phyloP scores from a whole-genome alignment of 2,329 filamentous ascomycete genomes.

The Ophiostoma fasciatum region DNA sequence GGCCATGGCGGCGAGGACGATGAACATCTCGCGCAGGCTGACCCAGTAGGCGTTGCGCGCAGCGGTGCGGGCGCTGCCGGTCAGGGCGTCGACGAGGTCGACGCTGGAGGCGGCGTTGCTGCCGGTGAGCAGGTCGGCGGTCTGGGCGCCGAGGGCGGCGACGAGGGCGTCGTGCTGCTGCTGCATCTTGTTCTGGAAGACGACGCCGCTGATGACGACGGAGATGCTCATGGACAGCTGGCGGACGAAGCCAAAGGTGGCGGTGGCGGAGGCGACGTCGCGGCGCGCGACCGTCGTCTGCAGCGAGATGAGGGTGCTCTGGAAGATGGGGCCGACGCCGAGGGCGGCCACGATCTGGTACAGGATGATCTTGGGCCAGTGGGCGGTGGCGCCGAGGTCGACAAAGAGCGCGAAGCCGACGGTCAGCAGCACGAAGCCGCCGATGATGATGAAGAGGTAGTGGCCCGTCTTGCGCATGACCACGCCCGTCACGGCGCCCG shows the following conservation, averaged over 20 bases:
- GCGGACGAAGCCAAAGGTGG: conserved; percentile 45
- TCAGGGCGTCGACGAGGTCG: conserved; percentile 37
- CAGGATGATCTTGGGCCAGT: conserved; percentile 31
- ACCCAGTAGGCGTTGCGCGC: conserved; percentile 33
- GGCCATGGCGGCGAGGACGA: conserved; percentile 37
- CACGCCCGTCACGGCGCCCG: conserved; percentile 26
- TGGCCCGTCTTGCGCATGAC: conserved; percentile 39
- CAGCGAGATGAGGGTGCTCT: conserved; percentile 46
- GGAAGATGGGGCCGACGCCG: conserved; percentile 48
- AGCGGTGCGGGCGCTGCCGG: conserved; percentile 25
- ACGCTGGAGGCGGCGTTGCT: conserved; percentile 46
- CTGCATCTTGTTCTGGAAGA: conserved; percentile 27
- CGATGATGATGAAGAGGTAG: conserved; percentile 40
- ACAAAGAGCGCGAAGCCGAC: conserved; percentile 45
- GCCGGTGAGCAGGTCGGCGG: conserved; percentile 40
- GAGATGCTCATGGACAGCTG: conserved; percentile 42
- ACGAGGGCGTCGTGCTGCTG: conserved; percentile 18
- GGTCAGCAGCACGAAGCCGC: conserved; percentile 37
- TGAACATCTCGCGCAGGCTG: conserved; percentile 40
- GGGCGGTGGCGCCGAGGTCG: conserved; percentile 34
- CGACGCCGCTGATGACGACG: conserved; percentile 38
- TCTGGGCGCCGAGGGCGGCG: conserved; percentile 19
- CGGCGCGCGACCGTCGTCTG: conserved; percentile 44
- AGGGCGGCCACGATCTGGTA: conserved; percentile 46
- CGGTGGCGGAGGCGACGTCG: conserved; percentile 49